Evolutionary conservation across 768 basidiomycete genomes (phyloP).

Genomic region (Udeniomyces megalosporus): DNA sequence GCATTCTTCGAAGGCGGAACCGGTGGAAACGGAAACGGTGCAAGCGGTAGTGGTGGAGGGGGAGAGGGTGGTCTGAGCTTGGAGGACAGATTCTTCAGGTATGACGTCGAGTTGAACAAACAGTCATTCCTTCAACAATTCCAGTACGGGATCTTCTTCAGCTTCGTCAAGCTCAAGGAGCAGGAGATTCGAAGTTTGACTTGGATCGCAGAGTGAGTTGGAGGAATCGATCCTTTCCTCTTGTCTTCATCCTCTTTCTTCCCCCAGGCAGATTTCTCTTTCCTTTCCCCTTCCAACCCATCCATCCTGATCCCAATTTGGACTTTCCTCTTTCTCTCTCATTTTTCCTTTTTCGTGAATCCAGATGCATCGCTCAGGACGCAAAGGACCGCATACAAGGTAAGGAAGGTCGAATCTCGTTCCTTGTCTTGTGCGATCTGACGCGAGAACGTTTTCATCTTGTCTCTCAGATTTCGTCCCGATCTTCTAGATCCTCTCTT

Average conservation of each 20-base stretch:
- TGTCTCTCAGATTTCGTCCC: not conserved
- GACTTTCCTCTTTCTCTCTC: not conserved
- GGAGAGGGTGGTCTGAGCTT: constrained; percentile 34
- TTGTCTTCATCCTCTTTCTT: not conserved
- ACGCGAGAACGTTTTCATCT: not conserved
- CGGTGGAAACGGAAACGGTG: constrained; percentile 35
- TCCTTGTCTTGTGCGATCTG: not conserved
- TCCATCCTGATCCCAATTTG: too few relatives aligned
- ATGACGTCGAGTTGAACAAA: constrained; percentile 89
- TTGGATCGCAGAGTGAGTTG: constrained; percentile 65
- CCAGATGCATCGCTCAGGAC: constrained; percentile 76
- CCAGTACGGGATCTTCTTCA: constrained; percentile 68
- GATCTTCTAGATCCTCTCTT: too few relatives aligned
- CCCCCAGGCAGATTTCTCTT: not conserved
- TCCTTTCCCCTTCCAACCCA: not conserved
- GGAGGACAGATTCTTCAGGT: constrained; percentile 79
- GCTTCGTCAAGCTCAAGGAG: constrained; percentile 50
- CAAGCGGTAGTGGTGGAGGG: constrained; percentile 30
- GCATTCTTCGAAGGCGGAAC: constrained; percentile 56
- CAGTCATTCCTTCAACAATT: constrained; percentile 90
- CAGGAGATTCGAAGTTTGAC: constrained; percentile 43
- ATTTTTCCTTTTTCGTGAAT: not conserved
- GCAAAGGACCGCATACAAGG: constrained; percentile 36
- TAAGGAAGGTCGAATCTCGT: not conserved
- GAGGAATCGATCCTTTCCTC: not conserved